Evolutionary conservation across 176 grass and related monocot genomes (phyloP), one percentile per base, ranked within the genome.

Genomic region (Carex littledalei): DNA sequence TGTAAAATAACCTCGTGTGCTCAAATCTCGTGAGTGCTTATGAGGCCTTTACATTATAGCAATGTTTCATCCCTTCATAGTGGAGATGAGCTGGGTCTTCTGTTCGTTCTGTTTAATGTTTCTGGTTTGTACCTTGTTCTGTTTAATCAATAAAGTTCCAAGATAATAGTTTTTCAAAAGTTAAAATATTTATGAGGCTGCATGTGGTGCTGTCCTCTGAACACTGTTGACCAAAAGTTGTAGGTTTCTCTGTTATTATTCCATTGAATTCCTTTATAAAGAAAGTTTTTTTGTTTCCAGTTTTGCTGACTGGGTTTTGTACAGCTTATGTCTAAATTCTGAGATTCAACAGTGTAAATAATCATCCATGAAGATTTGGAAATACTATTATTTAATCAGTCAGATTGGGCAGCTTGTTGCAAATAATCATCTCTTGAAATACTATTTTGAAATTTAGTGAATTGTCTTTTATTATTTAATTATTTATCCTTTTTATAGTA

Each of bases 1-100:
- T 78, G 74, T 78, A 56, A 78, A 78, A 56, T 78, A 52, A 78
- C 32, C 47, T 78, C 74, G 9, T 16, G 15, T 18, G 50, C 50
- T 9, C 74, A 78, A 78, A 78, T 78, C 24, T 78, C 74, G 16
- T 78, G 74, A 7, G 50, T 14, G 6, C 14, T 78, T 34, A 17
- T 54, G 50, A 18, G 50, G 3, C 74, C 22, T 55, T 17, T 17
- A 78, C 74, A 78, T 34, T 49, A 32, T 78, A 16, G 24, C 73
- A 56, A 32, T 34, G 50, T 54, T 45, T 53, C 21, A 26, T 52
- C n/a, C 3, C 17, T 75, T 49, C 18, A 49, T 4, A 75, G 8
- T 26, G 3, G 7, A 24, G 11, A 75, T 50, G 24, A 75, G 47
- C 21, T 26, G 55, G 21, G 72, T 77, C 21, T 77, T 50, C 12